Percentiles rank a stretch among this genome's conserved stretches.
Conservation (phyloP, 805 yeast genomes). For the Candida maesae region DNA sequence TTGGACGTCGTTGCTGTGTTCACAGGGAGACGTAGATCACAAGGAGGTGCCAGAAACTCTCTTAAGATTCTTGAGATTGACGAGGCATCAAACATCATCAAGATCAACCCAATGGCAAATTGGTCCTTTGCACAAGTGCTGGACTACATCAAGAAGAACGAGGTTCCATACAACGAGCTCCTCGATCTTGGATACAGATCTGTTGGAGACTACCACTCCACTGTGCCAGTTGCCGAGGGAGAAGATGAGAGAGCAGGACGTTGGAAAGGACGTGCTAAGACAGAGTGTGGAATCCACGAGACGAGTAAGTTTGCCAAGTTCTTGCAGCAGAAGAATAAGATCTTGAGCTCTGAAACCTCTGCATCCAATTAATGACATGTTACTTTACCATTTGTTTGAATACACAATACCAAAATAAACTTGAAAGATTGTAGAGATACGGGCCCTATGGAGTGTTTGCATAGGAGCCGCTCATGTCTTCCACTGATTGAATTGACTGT, state of each 20-base stretch:
- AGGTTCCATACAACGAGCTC: conserved; percentile 83
- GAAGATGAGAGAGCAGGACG: conserved; percentile 97
- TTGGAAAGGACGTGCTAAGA: conserved; percentile 90
- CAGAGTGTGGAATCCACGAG: conserved; percentile 95
- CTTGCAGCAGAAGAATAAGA: conserved; percentile 29
- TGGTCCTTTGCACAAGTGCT: conserved; percentile 79
- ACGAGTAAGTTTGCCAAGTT: conserved; percentile 69
- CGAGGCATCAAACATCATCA: conserved; percentile 61
- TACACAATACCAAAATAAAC: too few relatives aligned
- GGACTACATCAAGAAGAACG: conserved; percentile 58
- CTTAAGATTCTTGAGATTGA: conserved; percentile 78
- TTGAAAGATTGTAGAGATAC: too few relatives aligned
- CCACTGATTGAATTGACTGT: too few relatives aligned
- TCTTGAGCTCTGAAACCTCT: background rate
- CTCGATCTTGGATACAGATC: conserved; percentile 86
- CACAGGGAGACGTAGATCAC: conserved; percentile 87
- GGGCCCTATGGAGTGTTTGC: too few relatives aligned
- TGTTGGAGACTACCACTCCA: conserved; percentile 94
- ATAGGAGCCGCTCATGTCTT: too few relatives aligned
- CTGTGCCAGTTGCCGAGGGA: conserved; percentile 82
- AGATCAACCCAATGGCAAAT: conserved; percentile 83
- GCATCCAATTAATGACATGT: background rate
- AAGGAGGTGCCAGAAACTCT: conserved; percentile 77
- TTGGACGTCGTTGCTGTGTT: conserved; percentile 77
- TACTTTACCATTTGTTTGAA: too few relatives aligned